Conservation (phyloP, 139 green algal species). For the Auxenochlorella pyrenoidosa region DNA sequence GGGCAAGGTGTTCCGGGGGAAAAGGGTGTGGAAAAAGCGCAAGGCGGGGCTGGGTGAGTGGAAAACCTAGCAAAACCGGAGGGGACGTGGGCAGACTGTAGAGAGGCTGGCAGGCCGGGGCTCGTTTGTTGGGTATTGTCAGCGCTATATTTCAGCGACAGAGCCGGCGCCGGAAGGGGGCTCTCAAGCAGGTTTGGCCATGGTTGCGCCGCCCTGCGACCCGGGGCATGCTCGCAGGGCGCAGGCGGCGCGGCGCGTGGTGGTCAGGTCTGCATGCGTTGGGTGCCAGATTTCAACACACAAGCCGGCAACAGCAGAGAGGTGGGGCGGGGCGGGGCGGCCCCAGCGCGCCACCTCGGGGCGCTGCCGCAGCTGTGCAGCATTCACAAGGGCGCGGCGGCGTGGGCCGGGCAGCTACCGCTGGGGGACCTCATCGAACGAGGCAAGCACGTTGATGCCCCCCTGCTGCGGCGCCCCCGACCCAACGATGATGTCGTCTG, state of each 20-base stretch:
- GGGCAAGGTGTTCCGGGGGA: not conserved
- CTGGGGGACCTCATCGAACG: constrained; percentile 9
- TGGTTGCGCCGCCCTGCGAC: not conserved
- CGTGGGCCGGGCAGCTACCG: not conserved
- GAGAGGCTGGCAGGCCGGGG: not conserved
- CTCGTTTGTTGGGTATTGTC: not conserved
- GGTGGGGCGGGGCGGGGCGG: no score
- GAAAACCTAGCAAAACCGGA: not conserved
- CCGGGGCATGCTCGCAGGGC: not conserved
- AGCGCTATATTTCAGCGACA: not conserved
- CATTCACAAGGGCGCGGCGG: not conserved
- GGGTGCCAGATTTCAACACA: no score
- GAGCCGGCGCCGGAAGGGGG: not conserved
- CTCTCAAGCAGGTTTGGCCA: not conserved
- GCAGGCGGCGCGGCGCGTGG: no score
- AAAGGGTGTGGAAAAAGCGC: not conserved
- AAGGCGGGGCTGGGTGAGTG: not conserved
- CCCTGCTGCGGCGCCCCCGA: constrained; percentile 4
- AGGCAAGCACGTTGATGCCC: constrained; percentile 19
- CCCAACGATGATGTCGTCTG: constrained; percentile 19
- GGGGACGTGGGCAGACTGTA: not conserved
- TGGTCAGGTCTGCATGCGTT: no score
- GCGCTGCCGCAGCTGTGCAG: no score
- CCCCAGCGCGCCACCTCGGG: no score
- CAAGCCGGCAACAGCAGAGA: no score